Conservation (phyloP, 768 basidiomycete genomes). For the Mycena epipterygia region DNA sequence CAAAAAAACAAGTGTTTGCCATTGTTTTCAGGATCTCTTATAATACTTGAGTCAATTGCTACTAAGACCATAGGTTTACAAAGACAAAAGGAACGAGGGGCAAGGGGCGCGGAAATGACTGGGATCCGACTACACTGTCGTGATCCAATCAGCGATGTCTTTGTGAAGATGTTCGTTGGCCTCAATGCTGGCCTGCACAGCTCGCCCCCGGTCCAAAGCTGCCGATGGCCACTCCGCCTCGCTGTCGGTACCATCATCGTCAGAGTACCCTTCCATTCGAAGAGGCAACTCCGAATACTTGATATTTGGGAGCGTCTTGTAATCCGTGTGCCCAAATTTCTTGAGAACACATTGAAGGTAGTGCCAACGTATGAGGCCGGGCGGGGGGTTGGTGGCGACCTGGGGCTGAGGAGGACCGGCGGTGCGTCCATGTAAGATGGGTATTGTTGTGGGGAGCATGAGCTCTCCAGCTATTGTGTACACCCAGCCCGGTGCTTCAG, state of each 20-base stretch:
- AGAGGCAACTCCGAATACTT: not conserved
- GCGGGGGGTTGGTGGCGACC: not conserved
- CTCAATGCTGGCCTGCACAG: not conserved
- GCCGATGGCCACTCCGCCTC: constrained; percentile 1
- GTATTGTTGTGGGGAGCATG: not conserved
- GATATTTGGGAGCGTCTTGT: not conserved
- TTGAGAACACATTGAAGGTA: not conserved
- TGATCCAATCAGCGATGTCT: not conserved
- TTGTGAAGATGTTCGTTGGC: not conserved
- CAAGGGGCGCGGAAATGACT: not conserved
- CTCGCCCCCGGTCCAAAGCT: not conserved
- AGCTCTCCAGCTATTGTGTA: not conserved
- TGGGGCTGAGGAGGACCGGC: not conserved
- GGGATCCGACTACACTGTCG: not conserved
- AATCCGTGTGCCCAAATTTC: constrained; percentile 1
- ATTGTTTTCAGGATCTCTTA: too few relatives aligned
- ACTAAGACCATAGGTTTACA: too few relatives aligned
- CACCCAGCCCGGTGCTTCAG: not conserved
- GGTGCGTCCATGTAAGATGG: not conserved
- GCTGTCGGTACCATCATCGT: constrained; percentile 2
- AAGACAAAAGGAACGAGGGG: not conserved
- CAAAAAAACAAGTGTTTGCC: too few relatives aligned
- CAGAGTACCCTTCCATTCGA: not conserved
- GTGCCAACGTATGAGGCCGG: constrained; percentile 2
- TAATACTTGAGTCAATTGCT: too few relatives aligned